phyloP scores from a whole-genome alignment of 148 eudicot species.

The Spergularia marina region DNA sequence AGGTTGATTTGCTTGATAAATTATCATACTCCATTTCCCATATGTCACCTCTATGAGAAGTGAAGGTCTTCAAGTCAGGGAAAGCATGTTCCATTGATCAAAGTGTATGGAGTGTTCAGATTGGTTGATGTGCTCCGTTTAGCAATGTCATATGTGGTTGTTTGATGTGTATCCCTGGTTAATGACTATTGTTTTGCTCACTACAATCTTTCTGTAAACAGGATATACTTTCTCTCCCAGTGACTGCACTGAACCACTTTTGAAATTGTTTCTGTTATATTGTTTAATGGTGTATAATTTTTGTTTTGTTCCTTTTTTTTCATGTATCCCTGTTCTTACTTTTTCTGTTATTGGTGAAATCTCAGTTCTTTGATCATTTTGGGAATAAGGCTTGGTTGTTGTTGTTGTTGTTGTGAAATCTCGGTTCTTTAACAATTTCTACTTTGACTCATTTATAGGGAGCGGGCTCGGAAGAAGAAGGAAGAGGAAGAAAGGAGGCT shows the following conservation, averaged over 20 bases:
- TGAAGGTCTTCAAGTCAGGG: background rate
- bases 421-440: background rate
- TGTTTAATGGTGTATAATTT: background rate
- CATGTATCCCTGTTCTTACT: background rate
- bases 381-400: too few relatives aligned
- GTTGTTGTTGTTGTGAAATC: too few relatives aligned
- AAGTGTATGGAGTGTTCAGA: background rate
- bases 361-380: background rate
- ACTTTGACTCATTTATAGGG: slow-evolving; percentile 43
- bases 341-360: background rate
- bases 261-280: background rate
- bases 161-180: background rate
- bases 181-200: background rate
- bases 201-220: background rate
- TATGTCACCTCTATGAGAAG: background rate
- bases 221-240: background rate
- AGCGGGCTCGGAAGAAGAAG: slow-evolving; percentile 95
- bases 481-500: slow-evolving; percentile 92
- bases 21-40: background rate
- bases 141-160: slow-evolving; percentile 3
- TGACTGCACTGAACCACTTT: background rate
- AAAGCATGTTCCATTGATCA: background rate
- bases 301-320: background rate
- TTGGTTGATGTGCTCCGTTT: background rate
- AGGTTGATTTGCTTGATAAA: background rate